Conservation (phyloP, 768 basidiomycete species). For the Suillus decipiens region DNA sequence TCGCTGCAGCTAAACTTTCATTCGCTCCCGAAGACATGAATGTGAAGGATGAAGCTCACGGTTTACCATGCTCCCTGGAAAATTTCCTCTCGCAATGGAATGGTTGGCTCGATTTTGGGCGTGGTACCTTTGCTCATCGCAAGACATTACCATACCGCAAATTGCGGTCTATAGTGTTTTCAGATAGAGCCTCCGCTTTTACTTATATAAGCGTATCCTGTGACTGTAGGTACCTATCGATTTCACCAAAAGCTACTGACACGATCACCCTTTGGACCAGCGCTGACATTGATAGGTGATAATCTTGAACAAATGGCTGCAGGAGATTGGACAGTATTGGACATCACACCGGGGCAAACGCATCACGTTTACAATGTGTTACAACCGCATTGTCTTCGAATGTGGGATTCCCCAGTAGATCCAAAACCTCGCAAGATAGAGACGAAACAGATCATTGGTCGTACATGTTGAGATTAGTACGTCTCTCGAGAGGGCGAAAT, state of each 20-base stretch:
- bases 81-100: neutral
- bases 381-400: neutral
- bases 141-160: neutral
- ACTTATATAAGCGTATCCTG: too few species aligned
- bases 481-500: too few species aligned
- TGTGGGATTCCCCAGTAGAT: neutral
- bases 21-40: neutral
- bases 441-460: neutral
- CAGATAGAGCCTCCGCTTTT: neutral
- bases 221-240: too few species aligned
- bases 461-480: too few species aligned
- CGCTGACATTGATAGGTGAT: too few species aligned
- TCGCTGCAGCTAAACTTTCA: neutral
- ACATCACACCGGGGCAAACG: too few species aligned
- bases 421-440: neutral
- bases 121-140: neutral
- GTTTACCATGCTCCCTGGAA: neutral
- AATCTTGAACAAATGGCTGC: neutral
- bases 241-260: too few species aligned
- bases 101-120: neutral
- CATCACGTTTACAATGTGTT: neutral
- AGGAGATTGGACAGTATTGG: neutral
- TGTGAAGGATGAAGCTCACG: neutral
- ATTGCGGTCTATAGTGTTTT: neutral
- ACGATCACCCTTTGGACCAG: too few species aligned